Evolutionary conservation across 345 rosid species (phyloP).

Genomic region (Litchi chinensis): DNA sequence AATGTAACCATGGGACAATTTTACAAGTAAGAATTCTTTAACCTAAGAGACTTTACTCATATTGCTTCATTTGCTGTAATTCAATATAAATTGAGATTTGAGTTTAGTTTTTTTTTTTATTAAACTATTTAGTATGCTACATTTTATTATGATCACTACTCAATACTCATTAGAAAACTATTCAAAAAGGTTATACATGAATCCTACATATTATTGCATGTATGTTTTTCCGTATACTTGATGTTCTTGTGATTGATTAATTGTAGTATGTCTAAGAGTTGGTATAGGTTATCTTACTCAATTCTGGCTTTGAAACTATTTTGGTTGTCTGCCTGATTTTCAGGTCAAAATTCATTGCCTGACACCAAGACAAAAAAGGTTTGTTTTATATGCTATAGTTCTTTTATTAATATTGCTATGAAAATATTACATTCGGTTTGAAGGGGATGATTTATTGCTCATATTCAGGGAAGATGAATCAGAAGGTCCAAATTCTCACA

Average conservation of each 20-base stretch:
- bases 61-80: neutral
- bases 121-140: neutral
- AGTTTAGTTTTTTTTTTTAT: neutral
- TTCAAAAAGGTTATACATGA: neutral
- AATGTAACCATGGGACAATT: constrained; percentile 48
- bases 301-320: neutral
- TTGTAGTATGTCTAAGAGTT: neutral
- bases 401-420: neutral
- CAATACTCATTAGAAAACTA: neutral
- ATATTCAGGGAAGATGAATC: constrained; percentile 41
- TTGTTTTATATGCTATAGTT: neutral
- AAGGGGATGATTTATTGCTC: neutral
- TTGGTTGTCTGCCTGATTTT: constrained; percentile 19
- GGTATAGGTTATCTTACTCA: neutral
- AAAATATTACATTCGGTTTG: neutral
- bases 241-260: neutral
- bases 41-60: neutral
- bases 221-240: neutral
- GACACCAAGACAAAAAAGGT: constrained; percentile 52
- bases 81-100: neutral
- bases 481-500: constrained; percentile 25
- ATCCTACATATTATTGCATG: neutral
- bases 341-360: constrained; percentile 57
- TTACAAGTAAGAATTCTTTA: constrained; percentile 45
- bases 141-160: too few species aligned